Evolutionary conservation across 345 rosid species (phyloP).

Genomic region (Ceriops tagal): DNA sequence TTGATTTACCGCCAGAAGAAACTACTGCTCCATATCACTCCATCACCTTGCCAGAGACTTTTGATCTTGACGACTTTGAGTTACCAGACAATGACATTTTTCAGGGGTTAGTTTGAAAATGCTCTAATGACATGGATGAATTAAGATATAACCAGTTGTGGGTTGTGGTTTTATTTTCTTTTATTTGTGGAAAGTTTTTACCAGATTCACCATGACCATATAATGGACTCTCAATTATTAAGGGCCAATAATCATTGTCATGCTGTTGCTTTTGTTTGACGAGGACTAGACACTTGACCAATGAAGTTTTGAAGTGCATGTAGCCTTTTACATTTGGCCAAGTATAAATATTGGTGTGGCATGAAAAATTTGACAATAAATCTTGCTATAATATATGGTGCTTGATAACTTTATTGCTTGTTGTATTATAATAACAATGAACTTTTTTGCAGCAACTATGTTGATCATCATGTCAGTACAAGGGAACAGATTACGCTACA

Average conservation of each 20-base stretch:
- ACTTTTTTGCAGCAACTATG: conserved; percentile 68
- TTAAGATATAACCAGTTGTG: background rate
- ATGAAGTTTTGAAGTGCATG: background rate
- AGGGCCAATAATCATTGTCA: background rate
- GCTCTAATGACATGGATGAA: background rate
- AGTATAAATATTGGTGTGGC: background rate
- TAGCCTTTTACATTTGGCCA: background rate
- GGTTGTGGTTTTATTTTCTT: background rate
- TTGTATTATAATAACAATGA: conserved; percentile 15
- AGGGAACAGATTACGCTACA: conserved; percentile 98
- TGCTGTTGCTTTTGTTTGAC: conserved; percentile 2
- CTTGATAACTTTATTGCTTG: background rate
- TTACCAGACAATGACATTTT: conserved; percentile 90
- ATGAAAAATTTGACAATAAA: too few relatives aligned
- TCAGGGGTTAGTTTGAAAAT: conserved; percentile 72
- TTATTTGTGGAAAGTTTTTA: too few relatives aligned
- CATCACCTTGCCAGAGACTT: conserved; percentile 98
- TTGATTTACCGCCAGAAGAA: conserved; percentile 98
- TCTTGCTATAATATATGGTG: conserved; percentile 1
- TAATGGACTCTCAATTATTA: too few relatives aligned
- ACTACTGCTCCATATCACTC: conserved; percentile 98
- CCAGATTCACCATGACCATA: too few relatives aligned
- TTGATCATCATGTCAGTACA: conserved; percentile 92
- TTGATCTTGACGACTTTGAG: conserved; percentile 99
- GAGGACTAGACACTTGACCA: background rate